Evolutionary conservation across 148 eudicot genomes (phyloP), one percentile per base, ranked within the genome.

Genomic region (Fagopyrum homotropicum): DNA sequence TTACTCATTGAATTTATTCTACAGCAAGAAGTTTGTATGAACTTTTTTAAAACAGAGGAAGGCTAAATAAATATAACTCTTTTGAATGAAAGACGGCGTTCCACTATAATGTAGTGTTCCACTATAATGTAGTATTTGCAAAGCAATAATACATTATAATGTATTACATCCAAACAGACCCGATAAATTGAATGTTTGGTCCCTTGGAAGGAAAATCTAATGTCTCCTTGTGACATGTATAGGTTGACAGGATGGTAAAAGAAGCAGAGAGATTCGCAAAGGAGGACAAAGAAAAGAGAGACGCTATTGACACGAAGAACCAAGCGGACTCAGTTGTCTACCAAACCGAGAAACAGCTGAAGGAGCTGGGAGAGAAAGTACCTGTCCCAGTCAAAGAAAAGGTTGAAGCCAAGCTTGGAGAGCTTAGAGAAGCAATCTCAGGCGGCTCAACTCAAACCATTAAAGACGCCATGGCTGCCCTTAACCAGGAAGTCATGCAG

Each of bases 241-340:
- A 84, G 87, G 87, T 85, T 30, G 83, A 85, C 50, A 78, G 82
- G 66, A 82, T 85, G 87, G 85, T 85, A 15, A 78, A 75, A 50
- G 85, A 80, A 56, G 87, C 85, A 0, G 85, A 85, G 78, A 76
- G 19, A 68, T 85, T 78, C 54, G 80, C 83, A 6, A 76, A 80
- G 77, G 87, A 85, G 79, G 85, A 85, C 70, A 85, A 85, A 77
- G 85, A 85, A 72, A 85, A 82, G 83, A 74, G 87, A 73, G 85
- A 82, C 15, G 85, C 83, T 10, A 82, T 85, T 29, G 87, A 85
- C 76, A 85, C 85, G 17, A 82, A 82, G 80, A 85, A 85, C 68
- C 85, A 82, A 45, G 87, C 87, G 3, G 85, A 85, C 76, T 85
- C 85, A 1, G 85, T 85, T 5, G 87, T 85, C 11, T 85, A 85